phyloP scores from a whole-genome alignment of 208 protist species.

The Crithidia expoeki region DNA sequence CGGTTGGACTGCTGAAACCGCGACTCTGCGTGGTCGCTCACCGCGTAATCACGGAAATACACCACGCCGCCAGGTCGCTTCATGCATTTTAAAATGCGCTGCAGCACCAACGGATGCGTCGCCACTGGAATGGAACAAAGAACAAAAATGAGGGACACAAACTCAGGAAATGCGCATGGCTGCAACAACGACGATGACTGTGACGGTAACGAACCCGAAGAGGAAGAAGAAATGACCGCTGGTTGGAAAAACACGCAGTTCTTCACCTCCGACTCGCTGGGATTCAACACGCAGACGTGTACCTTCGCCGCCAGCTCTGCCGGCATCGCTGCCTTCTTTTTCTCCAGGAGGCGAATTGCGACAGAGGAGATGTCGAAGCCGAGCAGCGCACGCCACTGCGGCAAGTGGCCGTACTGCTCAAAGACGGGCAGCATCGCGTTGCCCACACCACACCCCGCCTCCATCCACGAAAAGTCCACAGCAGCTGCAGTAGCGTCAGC shows the following conservation, averaged over 20 bases:
- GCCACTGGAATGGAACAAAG: conserved; percentile 90
- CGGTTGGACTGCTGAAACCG: conserved; percentile 57
- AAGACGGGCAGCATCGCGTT: conserved; percentile 93
- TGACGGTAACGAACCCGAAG: conserved; percentile 1
- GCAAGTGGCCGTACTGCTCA: conserved; percentile 71
- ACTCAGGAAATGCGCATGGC: conserved; percentile 37
- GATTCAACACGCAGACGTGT: conserved; percentile 59
- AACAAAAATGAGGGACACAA: conserved; percentile 95
- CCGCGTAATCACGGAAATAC: conserved; percentile 91
- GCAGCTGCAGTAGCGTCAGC: neutral
- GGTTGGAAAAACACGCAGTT: conserved; percentile 35
- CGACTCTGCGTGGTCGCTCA: conserved; percentile 72
- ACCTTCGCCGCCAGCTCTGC: conserved; percentile 50
- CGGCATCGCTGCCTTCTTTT: conserved; percentile 47
- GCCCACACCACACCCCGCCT: conserved; percentile 95
- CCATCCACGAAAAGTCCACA: conserved; percentile 71
- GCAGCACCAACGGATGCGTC: conserved; percentile 49
- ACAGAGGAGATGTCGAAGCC: conserved; percentile 92
- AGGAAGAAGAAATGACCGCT: neutral
- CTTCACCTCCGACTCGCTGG: conserved; percentile 51
- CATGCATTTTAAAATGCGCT: conserved; percentile 71
- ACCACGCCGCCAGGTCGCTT: conserved; percentile 61
- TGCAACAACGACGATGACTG: neutral
- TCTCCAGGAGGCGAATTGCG: conserved; percentile 81
- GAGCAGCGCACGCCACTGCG: conserved; percentile 61